Evolutionary conservation across 768 basidiomycete species (phyloP).

Genomic region (Lentinula sp.): DNA sequence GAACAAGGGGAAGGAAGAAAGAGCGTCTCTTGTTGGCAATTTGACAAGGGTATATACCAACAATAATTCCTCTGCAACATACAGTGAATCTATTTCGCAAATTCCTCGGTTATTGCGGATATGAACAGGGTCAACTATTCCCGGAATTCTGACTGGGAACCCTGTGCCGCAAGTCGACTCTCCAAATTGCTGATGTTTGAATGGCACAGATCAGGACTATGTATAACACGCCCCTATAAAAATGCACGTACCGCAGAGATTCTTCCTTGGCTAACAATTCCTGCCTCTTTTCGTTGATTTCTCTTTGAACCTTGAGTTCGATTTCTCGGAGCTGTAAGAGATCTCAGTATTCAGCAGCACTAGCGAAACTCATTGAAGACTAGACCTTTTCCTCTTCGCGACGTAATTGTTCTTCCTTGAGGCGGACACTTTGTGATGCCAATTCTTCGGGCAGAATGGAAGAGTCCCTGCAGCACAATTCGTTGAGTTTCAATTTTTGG

Average conservation of each 20-base stretch:
- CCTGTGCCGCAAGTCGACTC: constrained; percentile 86
- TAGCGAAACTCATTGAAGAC: background rate
- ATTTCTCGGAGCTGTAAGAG: constrained; percentile 79
- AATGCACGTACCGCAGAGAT: constrained; percentile 64
- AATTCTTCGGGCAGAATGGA: constrained; percentile 95
- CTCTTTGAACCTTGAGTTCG: constrained; percentile 95
- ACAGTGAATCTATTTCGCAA: background rate
- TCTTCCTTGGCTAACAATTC: constrained; percentile 96
- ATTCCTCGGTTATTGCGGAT: background rate
- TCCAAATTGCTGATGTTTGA: constrained; percentile 64
- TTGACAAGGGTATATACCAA: constrained; percentile 5
- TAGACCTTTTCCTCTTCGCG: constrained; percentile 90
- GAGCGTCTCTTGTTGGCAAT: constrained; percentile 3
- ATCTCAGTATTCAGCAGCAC: background rate
- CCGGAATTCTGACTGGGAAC: constrained; percentile 74
- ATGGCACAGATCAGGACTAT: constrained; percentile 5
- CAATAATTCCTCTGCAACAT: background rate
- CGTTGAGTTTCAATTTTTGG: constrained; percentile 12
- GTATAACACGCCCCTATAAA: background rate
- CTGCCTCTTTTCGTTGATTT: constrained; percentile 96
- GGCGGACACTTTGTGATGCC: constrained; percentile 91
- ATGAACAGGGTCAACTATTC: constrained; percentile 27
- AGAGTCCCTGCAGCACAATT: constrained; percentile 51
- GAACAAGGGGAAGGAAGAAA: background rate
- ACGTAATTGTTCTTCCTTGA: constrained; percentile 98